These are phyloP conservation scores for Grosmannia clavigera DNA, from an alignment of 2,329 filamentous ascomycete genomes.

Conservation along the genomic window DNA sequence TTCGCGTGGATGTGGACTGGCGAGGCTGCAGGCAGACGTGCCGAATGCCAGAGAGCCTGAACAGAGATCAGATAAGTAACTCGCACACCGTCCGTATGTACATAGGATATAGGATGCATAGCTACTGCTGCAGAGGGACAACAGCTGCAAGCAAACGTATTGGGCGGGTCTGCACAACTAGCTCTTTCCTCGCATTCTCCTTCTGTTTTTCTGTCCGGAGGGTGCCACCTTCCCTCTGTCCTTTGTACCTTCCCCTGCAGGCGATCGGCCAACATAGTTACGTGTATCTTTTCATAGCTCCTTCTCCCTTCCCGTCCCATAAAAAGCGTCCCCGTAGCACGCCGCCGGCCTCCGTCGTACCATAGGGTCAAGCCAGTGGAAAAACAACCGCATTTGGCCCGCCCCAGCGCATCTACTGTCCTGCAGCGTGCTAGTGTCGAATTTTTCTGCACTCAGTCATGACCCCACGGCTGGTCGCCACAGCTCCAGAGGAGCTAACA, in stretches of 20 bases:
- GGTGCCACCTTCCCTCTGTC: neutral
- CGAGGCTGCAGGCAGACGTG: neutral
- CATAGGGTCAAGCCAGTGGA: conserved; percentile 5
- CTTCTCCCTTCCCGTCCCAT: neutral
- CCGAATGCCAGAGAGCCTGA: no score
- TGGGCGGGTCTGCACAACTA: no score
- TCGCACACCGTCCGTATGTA: no score
- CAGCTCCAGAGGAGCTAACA: neutral
- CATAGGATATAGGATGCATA: no score
- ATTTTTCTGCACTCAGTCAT: neutral
- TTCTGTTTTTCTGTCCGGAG: neutral
- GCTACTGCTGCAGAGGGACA: no score
- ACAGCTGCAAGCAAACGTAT: no score
- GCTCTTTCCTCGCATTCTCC: no score
- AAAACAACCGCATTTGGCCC: neutral
- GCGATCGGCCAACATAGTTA: neutral
- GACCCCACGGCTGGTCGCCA: neutral
- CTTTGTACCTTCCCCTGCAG: no score
- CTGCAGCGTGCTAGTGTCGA: no score
- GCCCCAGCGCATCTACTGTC: neutral
- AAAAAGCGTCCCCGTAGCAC: neutral
- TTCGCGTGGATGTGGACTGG: neutral
- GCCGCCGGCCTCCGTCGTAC: conserved; percentile 6
- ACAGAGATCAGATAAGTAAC: no score
- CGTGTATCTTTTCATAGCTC: neutral